phyloP scores from a whole-genome alignment of 2,329 filamentous ascomycete species.

The Colletotrichum acutatum region DNA sequence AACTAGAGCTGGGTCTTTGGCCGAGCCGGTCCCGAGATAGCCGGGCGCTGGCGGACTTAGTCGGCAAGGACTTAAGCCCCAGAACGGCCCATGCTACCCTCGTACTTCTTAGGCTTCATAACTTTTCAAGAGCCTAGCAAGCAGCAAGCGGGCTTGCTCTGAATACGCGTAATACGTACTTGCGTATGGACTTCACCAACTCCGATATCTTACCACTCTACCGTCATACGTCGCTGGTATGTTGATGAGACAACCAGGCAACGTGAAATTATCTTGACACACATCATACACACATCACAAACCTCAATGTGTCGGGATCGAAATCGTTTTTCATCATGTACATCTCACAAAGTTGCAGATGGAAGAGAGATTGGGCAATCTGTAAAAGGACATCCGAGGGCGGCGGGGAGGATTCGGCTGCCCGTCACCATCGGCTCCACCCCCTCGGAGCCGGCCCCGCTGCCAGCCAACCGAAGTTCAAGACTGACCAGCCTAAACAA shows the following conservation, averaged over 20 bases:
- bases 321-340: neutral
- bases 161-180: constrained; percentile 11
- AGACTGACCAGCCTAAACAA: neutral
- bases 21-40: constrained; percentile 25
- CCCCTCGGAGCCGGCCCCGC: constrained; percentile 20
- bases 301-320: neutral
- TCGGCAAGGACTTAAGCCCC: constrained; percentile 33
- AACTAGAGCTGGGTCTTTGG: neutral
- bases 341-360: neutral
- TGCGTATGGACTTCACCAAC: neutral
- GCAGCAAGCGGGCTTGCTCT: neutral
- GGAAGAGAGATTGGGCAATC: neutral
- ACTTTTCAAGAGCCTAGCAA: neutral
- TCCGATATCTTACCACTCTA: neutral
- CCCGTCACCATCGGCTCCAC: constrained; percentile 9
- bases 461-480: neutral
- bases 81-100: neutral
- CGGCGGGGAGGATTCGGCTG: neutral
- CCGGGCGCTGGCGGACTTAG: constrained; percentile 21
- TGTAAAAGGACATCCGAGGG: neutral
- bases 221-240: neutral
- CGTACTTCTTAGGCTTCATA: no score
- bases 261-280: neutral
- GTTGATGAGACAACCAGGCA: neutral
- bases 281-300: no score